These are phyloP conservation scores for Cordyceps cateniannulata DNA, from an alignment of 2,329 filamentous ascomycete genomes.

Conservation along the genomic window DNA sequence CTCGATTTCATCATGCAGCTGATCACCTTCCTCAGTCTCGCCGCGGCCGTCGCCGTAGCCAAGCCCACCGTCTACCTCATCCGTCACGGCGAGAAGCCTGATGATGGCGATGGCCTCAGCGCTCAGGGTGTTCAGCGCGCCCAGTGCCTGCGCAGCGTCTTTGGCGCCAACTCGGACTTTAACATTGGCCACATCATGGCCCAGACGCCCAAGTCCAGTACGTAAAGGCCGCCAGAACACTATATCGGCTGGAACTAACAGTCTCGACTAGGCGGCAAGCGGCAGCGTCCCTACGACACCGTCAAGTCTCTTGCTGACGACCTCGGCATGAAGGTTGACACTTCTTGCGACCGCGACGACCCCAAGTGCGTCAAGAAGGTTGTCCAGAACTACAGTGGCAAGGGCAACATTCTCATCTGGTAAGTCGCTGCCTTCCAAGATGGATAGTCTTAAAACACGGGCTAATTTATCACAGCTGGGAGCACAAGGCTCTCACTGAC, in stretches of 20 bases:
- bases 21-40: constrained; percentile 15
- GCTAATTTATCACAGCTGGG: constrained; percentile 38
- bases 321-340: constrained; percentile 48
- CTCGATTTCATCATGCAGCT: constrained; percentile 19
- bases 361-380: constrained; percentile 44
- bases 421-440: constrained; percentile 18
- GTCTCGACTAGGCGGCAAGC: constrained; percentile 35
- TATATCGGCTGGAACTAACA: neutral
- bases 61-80: constrained; percentile 54
- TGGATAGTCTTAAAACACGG: neutral
- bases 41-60: constrained; percentile 17
- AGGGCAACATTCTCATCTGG: constrained; percentile 54
- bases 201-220: constrained; percentile 42
- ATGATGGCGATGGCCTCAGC: constrained; percentile 43
- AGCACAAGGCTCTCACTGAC: constrained; percentile 46
- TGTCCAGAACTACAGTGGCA: constrained; percentile 39
- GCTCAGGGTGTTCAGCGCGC: constrained; percentile 47
- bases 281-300: constrained; percentile 48
- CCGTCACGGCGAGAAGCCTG: constrained; percentile 58
- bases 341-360: constrained; percentile 50
- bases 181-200: constrained; percentile 55
- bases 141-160: constrained; percentile 52
- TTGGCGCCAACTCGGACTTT: constrained; percentile 44
- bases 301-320: constrained; percentile 50
- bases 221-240: neutral